These are phyloP conservation scores for Metschnikowia bowlesiae DNA, from an alignment of 805 yeast species.

Conservation along the genomic window DNA sequence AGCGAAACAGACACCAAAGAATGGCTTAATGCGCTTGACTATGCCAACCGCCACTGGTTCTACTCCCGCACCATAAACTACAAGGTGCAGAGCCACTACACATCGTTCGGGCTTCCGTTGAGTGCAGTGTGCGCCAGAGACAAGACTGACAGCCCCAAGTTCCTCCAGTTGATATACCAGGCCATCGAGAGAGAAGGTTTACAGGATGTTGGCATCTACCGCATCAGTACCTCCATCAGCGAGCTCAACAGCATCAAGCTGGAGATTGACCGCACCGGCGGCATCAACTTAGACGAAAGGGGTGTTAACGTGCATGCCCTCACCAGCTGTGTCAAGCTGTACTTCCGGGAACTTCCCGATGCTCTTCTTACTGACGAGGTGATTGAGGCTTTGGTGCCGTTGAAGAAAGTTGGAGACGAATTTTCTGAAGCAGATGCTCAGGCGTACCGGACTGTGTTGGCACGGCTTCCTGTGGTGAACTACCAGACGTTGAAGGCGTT, in stretches of 20 bases:
- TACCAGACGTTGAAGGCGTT: constrained; percentile 64
- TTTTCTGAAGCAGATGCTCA: constrained; percentile 6
- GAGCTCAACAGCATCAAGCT: constrained; percentile 42
- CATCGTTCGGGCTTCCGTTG: constrained; percentile 84
- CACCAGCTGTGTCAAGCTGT: constrained; percentile 83
- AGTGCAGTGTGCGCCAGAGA: constrained; percentile 73
- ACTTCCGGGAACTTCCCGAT: constrained; percentile 81
- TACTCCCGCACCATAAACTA: constrained; percentile 37
- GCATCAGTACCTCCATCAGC: constrained; percentile 55
- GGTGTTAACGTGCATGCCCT: constrained; percentile 76
- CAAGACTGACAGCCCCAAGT: constrained; percentile 53
- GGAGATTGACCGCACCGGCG: constrained; percentile 45
- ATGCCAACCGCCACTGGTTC: constrained; percentile 53
- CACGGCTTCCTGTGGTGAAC: constrained; percentile 57
- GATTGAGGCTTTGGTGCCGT: constrained; percentile 52
- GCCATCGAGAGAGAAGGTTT: constrained; percentile 85
- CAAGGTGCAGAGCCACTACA: constrained; percentile 18
- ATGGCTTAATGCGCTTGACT: constrained; percentile 58
- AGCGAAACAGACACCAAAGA: constrained; percentile 59
- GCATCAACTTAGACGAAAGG: constrained; percentile 46
- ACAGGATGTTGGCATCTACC: constrained; percentile 86
- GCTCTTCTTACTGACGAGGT: constrained; percentile 66
- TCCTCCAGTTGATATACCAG: constrained; percentile 60
- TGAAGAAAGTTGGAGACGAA: constrained; percentile 24
- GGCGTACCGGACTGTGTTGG: constrained; percentile 28